Base-by-base conservation (phyloP, 768 basidiomycete species). In the Lentinula lateritia region DNA sequence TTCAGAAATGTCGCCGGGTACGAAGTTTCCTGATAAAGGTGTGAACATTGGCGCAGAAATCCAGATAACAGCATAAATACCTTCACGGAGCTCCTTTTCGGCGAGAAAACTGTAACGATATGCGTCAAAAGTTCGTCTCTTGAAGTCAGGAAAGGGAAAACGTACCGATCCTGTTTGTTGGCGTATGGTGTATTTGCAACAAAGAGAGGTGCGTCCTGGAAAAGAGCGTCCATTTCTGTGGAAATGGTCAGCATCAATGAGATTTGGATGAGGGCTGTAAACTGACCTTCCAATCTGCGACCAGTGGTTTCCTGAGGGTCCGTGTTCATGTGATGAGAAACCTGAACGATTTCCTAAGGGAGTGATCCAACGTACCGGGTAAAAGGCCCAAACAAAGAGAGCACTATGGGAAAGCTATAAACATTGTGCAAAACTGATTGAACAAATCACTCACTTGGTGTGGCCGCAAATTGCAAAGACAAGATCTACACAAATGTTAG, bases 381-480 rank as follows among this genome's bases (percentile, higher is more conserved):
- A 78, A 65, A 80, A 78, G 1, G 76, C 74, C 78, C 77, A 79
- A 28, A 78, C 73, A 58, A 76, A 76, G 10, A 80, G 65, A 0
- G 77, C 76, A 58, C 75, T 73, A 34, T 4, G 16, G 32, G 23
- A 20, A 39, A 8, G 39, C 2, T 10, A 56, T 54, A 15, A 3
- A 34, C n/a, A 28, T 28, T 28, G 39, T 38, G 41, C 55, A 39
- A 20, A 38, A 6, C 28, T 20, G 53, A 58, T 15, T 32, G 23
- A 34, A 15, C 7, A 13, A 38, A 18, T 10, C 1, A 65, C 73
- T 58, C 48, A 75, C 76, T 80, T 80, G 1, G 78, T 77, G 64
- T 79, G 77, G 1, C 78, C 74, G 58, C 76, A 78, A 54, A 80
- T 79, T 0, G 77, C 78, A 48, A 79, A 79, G 3, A 79, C 79